phyloP scores from a whole-genome alignment of 1,284 basidiomycete genomes.

The Phellinidium pouzarii region DNA sequence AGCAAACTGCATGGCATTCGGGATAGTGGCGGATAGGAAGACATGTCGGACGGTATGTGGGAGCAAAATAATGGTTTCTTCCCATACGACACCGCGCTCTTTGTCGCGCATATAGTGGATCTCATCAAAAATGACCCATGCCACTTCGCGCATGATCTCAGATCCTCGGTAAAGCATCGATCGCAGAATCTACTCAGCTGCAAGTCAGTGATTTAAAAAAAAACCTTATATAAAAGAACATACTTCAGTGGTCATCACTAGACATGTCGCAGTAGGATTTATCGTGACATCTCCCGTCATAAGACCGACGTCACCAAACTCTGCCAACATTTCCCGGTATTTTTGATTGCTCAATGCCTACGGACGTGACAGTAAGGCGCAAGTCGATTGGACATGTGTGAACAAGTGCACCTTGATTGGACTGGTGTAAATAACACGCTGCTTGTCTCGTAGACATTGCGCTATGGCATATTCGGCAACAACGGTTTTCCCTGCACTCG shows the following conservation, averaged over 20 bases:
- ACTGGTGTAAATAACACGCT: conserved; percentile 97
- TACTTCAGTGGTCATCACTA: conserved; percentile 99
- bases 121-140: conserved; percentile 99
- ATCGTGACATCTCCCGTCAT: conserved; percentile 99
- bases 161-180: conserved; percentile 99
- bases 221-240: conserved; percentile 22
- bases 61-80: conserved; percentile 93
- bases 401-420: conserved; percentile 85
- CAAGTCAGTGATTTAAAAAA: neutral
- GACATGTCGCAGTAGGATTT: conserved; percentile 92
- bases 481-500: conserved; percentile 96
- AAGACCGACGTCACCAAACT: conserved; percentile 96
- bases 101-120: conserved; percentile 99
- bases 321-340: conserved; percentile 94
- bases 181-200: conserved; percentile 73
- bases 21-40: conserved; percentile 99
- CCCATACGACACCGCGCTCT: conserved; percentile 83
- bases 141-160: conserved; percentile 99
- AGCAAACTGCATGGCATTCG: conserved; percentile 99
- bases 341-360: conserved; percentile 98
- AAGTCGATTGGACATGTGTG: conserved; percentile 14
- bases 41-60: conserved; percentile 96
- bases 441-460: conserved; percentile 86
- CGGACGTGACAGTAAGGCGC: conserved; percentile 20
- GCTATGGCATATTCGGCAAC: conserved; percentile 99